Evolutionary conservation across 129 eudicot genomes (phyloP).

Genomic region (Arctium lappa): DNA sequence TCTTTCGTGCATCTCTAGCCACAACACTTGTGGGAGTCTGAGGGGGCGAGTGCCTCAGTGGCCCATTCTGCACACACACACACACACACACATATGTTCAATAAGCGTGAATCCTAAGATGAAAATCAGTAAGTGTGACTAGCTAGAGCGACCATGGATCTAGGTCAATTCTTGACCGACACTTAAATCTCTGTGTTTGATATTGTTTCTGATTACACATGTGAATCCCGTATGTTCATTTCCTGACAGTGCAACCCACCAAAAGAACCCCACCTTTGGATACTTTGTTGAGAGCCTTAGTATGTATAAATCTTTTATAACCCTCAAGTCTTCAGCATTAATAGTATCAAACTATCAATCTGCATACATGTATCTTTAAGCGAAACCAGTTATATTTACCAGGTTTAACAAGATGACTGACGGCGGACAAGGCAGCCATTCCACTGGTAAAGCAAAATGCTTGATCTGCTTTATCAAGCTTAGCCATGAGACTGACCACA

Average conservation of each 20-base stretch:
- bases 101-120: not conserved
- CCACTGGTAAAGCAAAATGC: conserved; percentile 94
- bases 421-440: conserved; percentile 98
- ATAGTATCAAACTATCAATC: not conserved
- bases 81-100: no score
- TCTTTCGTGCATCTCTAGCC: no score
- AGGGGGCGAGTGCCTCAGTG: no score
- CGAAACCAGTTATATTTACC: not conserved
- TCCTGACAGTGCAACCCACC: not conserved
- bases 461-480: conserved; percentile 95
- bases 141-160: not conserved
- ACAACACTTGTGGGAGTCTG: no score
- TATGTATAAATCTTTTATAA: not conserved
- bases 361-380: not conserved
- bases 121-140: not conserved
- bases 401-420: conserved; percentile 63
- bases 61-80: no score
- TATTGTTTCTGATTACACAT: not conserved
- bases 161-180: not conserved
- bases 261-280: not conserved
- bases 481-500: conserved; percentile 71
- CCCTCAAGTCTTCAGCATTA: not conserved
- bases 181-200: not conserved
- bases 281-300: not conserved
- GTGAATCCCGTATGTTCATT: not conserved